Percentiles rank a stretch among this genome's conserved stretches.
phyloP scores from a whole-genome alignment of 1,284 basidiomycete species.

The Marasmius sp. region DNA sequence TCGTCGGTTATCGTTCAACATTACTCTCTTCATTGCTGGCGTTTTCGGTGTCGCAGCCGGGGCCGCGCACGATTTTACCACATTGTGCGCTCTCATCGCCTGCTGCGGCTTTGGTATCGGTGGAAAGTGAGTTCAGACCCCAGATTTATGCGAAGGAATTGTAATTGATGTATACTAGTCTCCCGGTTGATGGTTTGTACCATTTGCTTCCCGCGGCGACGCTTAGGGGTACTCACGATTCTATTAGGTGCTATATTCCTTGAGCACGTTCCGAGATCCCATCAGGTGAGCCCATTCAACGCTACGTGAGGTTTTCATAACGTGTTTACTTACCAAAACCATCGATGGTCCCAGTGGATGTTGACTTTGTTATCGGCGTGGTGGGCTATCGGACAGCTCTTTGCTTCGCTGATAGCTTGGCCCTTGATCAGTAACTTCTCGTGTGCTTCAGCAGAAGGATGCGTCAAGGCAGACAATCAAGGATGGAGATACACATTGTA shows the following conservation, averaged over 20 bases:
- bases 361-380: slow-evolving; percentile 64
- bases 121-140: slow-evolving; percentile 43
- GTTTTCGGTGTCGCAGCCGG: slow-evolving; percentile 62
- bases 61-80: slow-evolving; percentile 50
- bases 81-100: slow-evolving; percentile 49
- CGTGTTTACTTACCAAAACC: slow-evolving; percentile 23
- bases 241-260: slow-evolving; percentile 49
- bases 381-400: slow-evolving; percentile 64
- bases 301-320: background rate
- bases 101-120: slow-evolving; percentile 58
- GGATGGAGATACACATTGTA: slow-evolving; percentile 67
- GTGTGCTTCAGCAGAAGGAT: slow-evolving; percentile 36
- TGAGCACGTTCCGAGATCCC: slow-evolving; percentile 52
- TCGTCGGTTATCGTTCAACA: slow-evolving; percentile 56
- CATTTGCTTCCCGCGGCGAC: background rate
- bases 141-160: background rate
- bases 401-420: slow-evolving; percentile 52
- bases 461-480: slow-evolving; percentile 48
- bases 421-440: slow-evolving; percentile 52
- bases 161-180: slow-evolving; percentile 22
- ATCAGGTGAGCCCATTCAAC: slow-evolving; percentile 35
- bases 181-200: slow-evolving; percentile 52
- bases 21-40: slow-evolving; percentile 57
- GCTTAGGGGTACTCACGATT: background rate
- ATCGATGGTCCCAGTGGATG: slow-evolving; percentile 43